A percentile compares a stretch with the other conserved stretches of the same genome.
Conservation (phyloP, 768 basidiomycete genomes). For the Baorangia bicolor region DNA sequence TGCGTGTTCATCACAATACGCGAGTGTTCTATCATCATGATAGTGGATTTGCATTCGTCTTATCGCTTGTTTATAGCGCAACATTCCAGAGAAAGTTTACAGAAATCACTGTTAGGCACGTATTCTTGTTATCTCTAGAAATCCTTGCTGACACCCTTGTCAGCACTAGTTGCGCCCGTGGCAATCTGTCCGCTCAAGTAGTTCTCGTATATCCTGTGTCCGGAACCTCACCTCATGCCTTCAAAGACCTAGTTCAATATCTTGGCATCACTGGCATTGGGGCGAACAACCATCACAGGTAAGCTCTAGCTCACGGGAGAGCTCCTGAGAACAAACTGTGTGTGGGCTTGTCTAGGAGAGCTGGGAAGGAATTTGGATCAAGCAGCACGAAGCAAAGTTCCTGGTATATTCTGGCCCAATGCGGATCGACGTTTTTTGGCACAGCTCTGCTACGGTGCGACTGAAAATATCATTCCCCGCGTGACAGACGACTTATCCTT, state of each 20-base stretch:
- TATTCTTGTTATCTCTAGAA: constrained; percentile 21
- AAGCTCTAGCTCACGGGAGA: neutral
- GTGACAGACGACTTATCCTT: constrained; percentile 1
- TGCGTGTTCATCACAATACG: neutral
- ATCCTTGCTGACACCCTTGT: neutral
- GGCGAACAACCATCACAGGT: neutral
- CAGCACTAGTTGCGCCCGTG: neutral
- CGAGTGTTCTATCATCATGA: neutral
- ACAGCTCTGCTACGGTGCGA: neutral
- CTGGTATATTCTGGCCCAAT: neutral
- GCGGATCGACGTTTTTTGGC: neutral
- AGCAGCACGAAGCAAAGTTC: neutral
- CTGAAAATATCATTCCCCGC: constrained; percentile 5
- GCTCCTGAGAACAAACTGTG: neutral
- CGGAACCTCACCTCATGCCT: neutral
- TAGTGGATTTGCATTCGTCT: neutral
- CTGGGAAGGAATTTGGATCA: neutral
- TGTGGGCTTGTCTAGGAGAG: neutral
- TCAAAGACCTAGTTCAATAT: no score
- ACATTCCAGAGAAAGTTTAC: neutral
- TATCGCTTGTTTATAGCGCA: constrained; percentile 2
- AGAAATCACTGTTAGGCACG: neutral
- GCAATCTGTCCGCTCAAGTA: neutral
- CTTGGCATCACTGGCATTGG: no score
- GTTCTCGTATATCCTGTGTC: neutral